Evolutionary conservation across 306 rosid genomes (phyloP), one percentile per base, ranked within the genome.

Genomic region (Pyrus betulifolia): DNA sequence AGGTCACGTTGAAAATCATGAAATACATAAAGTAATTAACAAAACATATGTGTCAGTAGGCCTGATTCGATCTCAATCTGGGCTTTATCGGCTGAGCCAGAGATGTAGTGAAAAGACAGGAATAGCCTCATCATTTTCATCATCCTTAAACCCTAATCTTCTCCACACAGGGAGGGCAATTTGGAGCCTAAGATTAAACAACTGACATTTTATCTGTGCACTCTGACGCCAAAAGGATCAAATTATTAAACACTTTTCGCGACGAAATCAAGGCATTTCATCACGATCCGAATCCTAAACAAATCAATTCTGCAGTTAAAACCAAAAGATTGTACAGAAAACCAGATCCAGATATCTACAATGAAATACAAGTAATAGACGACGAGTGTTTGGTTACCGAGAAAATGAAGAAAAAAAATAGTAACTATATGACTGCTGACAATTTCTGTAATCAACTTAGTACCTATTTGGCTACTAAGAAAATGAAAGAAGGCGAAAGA

Each of bases 101-200:
- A 31, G 23, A 51, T 25, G 60, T 72, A 33, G 11, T 10, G 2
- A 71, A 71, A 84, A 67, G 71, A 77, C 84, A 72, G 46, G 21
- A 55, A 55, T 76, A 78, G 65, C 86, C 84, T 55, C 76, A 58
- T 62, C 68, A 13, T 23, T 38, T 8, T 27, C 69, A 19, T 46
- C 27, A 22, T n/a, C 77, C 77, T 33, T 76, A 81, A 80, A 8
- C 79, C 69, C 77, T 4, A 25, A 38, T 60, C 28, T 74, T 17
- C 35, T 42, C 57, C 42, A 72, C 42, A 42, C 18, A 18, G 21
- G 40, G 69, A 23, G 12, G 17, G 15, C 1, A 9, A 8, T 61
- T 25, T 59, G 54, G 18, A 42, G 52, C 33, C 76, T 55, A 3
- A 8, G 17, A 38, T 13, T 58, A 1, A 35, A 22, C 3, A 72